Conservation (phyloP, 805 yeast genomes). For the Wickerhamomyces mucosus region DNA sequence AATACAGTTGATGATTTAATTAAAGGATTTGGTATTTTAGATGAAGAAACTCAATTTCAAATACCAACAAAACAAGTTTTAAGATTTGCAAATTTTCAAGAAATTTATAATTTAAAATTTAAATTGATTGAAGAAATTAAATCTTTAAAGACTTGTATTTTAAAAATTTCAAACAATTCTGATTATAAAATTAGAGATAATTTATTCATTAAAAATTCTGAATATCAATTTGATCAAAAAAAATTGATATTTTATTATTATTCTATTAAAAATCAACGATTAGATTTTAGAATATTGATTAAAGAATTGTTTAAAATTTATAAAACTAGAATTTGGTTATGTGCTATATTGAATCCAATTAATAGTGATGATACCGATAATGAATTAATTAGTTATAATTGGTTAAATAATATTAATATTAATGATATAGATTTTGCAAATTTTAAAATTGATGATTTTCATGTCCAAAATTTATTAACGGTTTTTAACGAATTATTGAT, state of each 20-base stretch:
- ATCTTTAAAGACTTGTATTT: constrained; percentile 56
- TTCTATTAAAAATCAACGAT: constrained; percentile 40
- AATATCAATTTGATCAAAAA: constrained; percentile 74
- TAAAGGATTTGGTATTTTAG: constrained; percentile 18
- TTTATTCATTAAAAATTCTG: constrained; percentile 50
- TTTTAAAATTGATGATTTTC: constrained; percentile 16
- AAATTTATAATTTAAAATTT: constrained; percentile 48
- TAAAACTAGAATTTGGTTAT: constrained; percentile 76
- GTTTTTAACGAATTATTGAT: too few relatives aligned
- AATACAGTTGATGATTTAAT: constrained; percentile 17
- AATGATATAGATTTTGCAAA: constrained; percentile 8
- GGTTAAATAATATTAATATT: constrained; percentile 2
- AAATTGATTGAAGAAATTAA: constrained; percentile 66
- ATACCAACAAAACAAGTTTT: constrained; percentile 73
- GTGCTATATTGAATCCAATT: constrained; percentile 34
- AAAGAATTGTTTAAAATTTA: constrained; percentile 66
- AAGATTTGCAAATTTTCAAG: constrained; percentile 68
- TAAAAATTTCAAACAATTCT: constrained; percentile 29
- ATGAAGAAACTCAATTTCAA: constrained; percentile 40
- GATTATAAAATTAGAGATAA: constrained; percentile 36
- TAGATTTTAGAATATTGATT: constrained; percentile 66
- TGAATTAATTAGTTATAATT: constrained; percentile 1
- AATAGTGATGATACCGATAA: constrained; percentile 2
- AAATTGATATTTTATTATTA: constrained; percentile 65
- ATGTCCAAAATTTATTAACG: constrained; percentile 19